Evolutionary conservation across 202 grass and related monocot species (phyloP).

Genomic region (Schoenoplectus tabernaemontani): DNA sequence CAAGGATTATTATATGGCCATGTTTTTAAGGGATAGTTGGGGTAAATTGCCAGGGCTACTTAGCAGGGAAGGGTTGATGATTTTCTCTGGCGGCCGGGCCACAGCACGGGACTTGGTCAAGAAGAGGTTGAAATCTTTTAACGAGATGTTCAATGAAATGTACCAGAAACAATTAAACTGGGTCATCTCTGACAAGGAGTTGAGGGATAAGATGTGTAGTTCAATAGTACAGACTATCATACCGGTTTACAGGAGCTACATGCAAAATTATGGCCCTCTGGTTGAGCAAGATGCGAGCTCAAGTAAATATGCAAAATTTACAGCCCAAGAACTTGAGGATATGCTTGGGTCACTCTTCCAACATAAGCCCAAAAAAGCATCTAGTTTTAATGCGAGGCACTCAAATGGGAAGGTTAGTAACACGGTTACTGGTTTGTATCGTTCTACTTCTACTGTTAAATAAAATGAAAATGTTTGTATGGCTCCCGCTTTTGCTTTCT

Average conservation of each 20-base stretch:
- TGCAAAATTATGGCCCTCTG: slow-evolving; percentile 92
- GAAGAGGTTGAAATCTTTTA: slow-evolving; percentile 81
- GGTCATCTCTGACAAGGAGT: slow-evolving; percentile 78
- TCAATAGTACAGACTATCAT: slow-evolving; percentile 68
- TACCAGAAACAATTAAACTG: slow-evolving; percentile 62
- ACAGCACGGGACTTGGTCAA: slow-evolving; percentile 78
- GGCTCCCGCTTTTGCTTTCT: neutral
- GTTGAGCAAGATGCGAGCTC: slow-evolving; percentile 70
- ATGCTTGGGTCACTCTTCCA: slow-evolving; percentile 58
- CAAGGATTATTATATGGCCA: slow-evolving; percentile 51
- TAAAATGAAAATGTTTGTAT: slow-evolving; percentile 21
- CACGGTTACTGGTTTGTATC: slow-evolving; percentile 39
- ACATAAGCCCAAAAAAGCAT: slow-evolving; percentile 38
- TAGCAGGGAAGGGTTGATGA: slow-evolving; percentile 69
- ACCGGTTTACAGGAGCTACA: slow-evolving; percentile 79
- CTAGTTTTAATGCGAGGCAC: slow-evolving; percentile 62
- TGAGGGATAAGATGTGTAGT: slow-evolving; percentile 54
- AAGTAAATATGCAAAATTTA: slow-evolving; percentile 79
- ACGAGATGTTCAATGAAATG: slow-evolving; percentile 75
- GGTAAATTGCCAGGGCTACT: slow-evolving; percentile 52
- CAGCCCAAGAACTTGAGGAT: slow-evolving; percentile 60
- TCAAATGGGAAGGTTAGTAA: slow-evolving; percentile 49
- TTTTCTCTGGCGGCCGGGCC: slow-evolving; percentile 84
- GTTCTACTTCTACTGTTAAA: slow-evolving; percentile 60
- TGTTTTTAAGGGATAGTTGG: slow-evolving; percentile 79